These are phyloP conservation scores for Pythium phragmiticola DNA, from an alignment of 352 stramenopile species.

Conservation along the genomic window DNA sequence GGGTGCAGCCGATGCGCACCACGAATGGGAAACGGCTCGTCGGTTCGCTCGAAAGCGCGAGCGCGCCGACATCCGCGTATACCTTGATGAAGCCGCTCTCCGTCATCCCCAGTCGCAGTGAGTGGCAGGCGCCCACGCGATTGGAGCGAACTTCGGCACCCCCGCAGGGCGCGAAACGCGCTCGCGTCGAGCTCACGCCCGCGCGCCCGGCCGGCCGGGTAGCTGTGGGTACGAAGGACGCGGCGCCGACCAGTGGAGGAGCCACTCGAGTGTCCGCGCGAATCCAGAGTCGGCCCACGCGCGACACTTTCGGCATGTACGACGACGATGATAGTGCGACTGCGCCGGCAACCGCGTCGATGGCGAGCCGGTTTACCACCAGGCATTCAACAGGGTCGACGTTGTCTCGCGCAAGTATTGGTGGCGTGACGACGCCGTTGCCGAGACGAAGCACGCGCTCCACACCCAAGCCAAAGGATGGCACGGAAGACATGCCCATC, in stretches of 20 bases:
- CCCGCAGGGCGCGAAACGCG: background rate
- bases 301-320: constrained; percentile 17
- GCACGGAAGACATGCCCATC: constrained; percentile 27
- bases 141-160: background rate
- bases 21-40: background rate
- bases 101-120: background rate
- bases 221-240: background rate
- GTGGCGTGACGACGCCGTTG: background rate
- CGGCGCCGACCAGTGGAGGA: background rate
- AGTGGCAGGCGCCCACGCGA: constrained; percentile 3
- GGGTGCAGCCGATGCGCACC: background rate
- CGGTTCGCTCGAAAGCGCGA: constrained; percentile 10
- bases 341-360: background rate
- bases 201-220: background rate
- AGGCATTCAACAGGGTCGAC: background rate
- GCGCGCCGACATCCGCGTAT: background rate
- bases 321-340: constrained; percentile 4
- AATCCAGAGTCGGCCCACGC: background rate
- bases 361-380: constrained; percentile 2
- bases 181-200: constrained; percentile 13
- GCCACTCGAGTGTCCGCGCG: constrained; percentile 5
- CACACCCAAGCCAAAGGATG: constrained; percentile 13
- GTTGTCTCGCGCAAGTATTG: background rate
- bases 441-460: constrained; percentile 12
- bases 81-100: background rate